Conservation (phyloP, 148 eudicot species). For the Diospyros kaki region DNA sequence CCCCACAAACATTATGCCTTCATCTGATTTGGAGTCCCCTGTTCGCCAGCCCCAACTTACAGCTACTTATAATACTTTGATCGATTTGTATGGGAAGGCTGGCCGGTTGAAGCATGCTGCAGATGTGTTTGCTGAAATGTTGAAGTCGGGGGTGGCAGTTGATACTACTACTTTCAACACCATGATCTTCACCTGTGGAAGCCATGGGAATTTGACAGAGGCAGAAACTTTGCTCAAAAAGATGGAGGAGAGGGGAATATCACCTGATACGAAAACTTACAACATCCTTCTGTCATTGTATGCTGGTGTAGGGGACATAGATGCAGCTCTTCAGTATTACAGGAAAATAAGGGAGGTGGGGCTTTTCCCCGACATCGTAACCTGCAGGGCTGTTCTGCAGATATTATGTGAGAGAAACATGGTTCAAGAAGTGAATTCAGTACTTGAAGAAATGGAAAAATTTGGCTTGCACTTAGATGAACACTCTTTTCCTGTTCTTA, state of each 20-base stretch:
- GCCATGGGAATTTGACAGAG: slow-evolving; percentile 67
- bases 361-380: slow-evolving; percentile 69
- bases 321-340: slow-evolving; percentile 57
- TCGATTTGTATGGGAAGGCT: slow-evolving; percentile 89
- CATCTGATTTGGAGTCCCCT: slow-evolving; percentile 26
- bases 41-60: slow-evolving; percentile 53
- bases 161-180: slow-evolving; percentile 74
- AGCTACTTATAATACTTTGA: slow-evolving; percentile 69
- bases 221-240: slow-evolving; percentile 69
- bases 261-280: slow-evolving; percentile 77
- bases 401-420: slow-evolving; percentile 55
- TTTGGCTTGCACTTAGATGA: slow-evolving; percentile 44
- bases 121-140: slow-evolving; percentile 68
- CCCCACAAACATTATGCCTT: slow-evolving; percentile 13
- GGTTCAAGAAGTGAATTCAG: slow-evolving; percentile 58
- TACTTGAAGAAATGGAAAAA: slow-evolving; percentile 58
- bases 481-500: slow-evolving; percentile 57
- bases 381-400: slow-evolving; percentile 61
- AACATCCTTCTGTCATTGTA: slow-evolving; percentile 72
- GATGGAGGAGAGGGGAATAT: slow-evolving; percentile 79
- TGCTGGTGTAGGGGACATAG: slow-evolving; percentile 55
- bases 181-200: slow-evolving; percentile 80
- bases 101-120: slow-evolving; percentile 79
- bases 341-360: slow-evolving; percentile 62
- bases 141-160: slow-evolving; percentile 64